Conservation (phyloP, 345 rosid genomes). For the Punica granatum region DNA sequence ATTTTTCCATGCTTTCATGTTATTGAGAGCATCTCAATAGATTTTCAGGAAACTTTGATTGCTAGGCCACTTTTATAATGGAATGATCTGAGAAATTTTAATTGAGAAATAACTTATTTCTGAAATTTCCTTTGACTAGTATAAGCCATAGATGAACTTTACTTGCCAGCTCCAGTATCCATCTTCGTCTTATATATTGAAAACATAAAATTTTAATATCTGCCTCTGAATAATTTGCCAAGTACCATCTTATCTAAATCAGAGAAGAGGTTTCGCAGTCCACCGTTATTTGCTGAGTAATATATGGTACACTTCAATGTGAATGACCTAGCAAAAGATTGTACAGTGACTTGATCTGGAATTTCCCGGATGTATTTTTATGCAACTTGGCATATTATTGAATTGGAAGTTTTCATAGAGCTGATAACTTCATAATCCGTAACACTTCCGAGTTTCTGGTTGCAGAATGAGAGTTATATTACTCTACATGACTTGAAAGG, state of each 20-base stretch:
- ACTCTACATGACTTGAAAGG: conserved; percentile 68
- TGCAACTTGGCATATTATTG: not conserved
- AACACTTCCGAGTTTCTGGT: not conserved
- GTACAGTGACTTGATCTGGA: not conserved
- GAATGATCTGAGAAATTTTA: not conserved
- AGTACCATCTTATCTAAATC: not conserved
- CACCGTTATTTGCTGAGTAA: not conserved
- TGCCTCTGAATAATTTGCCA: not conserved
- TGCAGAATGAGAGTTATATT: conserved; percentile 68
- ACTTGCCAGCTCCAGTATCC: not conserved
- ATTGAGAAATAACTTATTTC: not conserved
- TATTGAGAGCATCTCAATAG: not conserved
- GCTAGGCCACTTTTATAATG: not conserved
- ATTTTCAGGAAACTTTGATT: not conserved
- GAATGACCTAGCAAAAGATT: not conserved
- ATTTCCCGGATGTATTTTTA: not conserved
- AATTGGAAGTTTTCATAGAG: not conserved
- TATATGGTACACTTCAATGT: not conserved
- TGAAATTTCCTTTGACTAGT: not conserved
- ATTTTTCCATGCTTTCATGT: not conserved
- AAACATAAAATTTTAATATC: not conserved
- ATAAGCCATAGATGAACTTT: not conserved
- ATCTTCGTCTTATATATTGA: not conserved
- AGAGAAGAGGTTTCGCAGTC: not conserved
- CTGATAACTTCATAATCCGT: not conserved